Conservation (phyloP, 805 yeast species). For the Nematodospora valgi region DNA sequence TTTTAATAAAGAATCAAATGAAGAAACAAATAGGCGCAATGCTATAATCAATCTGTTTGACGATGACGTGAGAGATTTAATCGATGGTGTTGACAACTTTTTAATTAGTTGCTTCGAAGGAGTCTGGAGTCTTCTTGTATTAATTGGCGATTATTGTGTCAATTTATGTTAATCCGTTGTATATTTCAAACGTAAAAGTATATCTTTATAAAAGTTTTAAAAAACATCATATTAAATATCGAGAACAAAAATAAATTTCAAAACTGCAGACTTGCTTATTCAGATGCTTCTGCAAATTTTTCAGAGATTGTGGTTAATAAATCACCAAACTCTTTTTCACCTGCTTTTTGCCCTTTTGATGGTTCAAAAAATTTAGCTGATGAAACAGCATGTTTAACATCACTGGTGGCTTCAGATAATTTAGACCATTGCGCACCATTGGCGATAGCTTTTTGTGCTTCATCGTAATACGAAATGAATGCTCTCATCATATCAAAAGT, state of each 20-base stretch:
- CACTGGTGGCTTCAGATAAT: slow-evolving; percentile 82
- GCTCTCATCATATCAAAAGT: slow-evolving; percentile 97
- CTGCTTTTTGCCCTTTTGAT: slow-evolving; percentile 79
- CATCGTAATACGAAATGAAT: slow-evolving; percentile 86
- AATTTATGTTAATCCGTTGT: neutral
- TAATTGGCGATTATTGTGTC: slow-evolving; percentile 4
- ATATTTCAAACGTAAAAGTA: too few species aligned
- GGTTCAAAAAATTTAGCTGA: slow-evolving; percentile 97
- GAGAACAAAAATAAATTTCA: neutral
- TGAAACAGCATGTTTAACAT: slow-evolving; percentile 89
- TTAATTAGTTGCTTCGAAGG: slow-evolving; percentile 13
- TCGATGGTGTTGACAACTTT: slow-evolving; percentile 19
- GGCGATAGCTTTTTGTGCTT: slow-evolving; percentile 95
- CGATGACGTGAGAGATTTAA: slow-evolving; percentile 16
- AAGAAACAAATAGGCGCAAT: slow-evolving; percentile 2
- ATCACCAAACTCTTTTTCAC: slow-evolving; percentile 71
- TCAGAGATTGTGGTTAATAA: slow-evolving; percentile 75
- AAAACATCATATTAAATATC: neutral
- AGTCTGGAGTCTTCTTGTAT: slow-evolving; percentile 9
- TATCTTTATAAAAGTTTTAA: slow-evolving; percentile 1
- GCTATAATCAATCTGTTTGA: slow-evolving; percentile 8
- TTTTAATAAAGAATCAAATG: slow-evolving; percentile 12
- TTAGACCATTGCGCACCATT: slow-evolving; percentile 94
- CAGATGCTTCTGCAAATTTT: slow-evolving; percentile 93
- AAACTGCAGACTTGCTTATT: slow-evolving; percentile 40